Conservation (phyloP, 2,329 filamentous ascomycete genomes). For the Beauveria pseudobassiana region DNA sequence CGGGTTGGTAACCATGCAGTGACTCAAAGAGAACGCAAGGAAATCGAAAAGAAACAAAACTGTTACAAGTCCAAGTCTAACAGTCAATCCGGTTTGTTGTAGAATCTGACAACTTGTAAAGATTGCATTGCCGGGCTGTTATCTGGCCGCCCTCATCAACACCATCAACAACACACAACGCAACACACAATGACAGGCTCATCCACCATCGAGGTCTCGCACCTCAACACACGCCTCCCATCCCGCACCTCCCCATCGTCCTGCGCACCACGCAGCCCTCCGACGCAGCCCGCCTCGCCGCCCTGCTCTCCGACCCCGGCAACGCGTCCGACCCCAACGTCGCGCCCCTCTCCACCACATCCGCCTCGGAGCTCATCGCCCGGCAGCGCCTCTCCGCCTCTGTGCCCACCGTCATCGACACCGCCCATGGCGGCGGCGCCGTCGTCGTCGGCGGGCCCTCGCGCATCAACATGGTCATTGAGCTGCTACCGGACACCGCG, state of each 20-base stretch:
- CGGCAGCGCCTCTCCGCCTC: conserved; percentile 19
- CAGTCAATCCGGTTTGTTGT: no score
- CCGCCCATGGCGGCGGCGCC: not conserved
- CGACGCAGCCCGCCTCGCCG: conserved; percentile 17
- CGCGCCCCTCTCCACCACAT: conserved; percentile 12
- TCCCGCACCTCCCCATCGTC: conserved; percentile 19
- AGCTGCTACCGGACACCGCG: conserved; percentile 9
- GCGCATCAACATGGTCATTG: conserved; percentile 20
- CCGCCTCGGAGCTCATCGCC: conserved; percentile 15
- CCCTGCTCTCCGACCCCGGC: conserved; percentile 19
- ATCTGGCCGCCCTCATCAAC: not conserved
- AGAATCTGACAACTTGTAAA: not conserved
- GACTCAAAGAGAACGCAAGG: not conserved
- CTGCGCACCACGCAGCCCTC: conserved; percentile 19
- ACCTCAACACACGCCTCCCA: conserved; percentile 18
- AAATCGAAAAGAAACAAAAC: not conserved
- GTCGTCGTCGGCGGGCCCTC: conserved; percentile 17
- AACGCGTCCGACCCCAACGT: conserved; percentile 16
- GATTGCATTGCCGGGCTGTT: not conserved
- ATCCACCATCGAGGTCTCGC: conserved; percentile 11
- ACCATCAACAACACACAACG: not conserved
- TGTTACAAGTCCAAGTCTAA: no score
- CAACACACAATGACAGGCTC: conserved; percentile 6
- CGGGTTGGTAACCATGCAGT: not conserved
- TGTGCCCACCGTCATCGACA: conserved; percentile 16